Conservation (phyloP, 2,329 filamentous ascomycete species). For the Pseudogymnoascus sp. region DNA sequence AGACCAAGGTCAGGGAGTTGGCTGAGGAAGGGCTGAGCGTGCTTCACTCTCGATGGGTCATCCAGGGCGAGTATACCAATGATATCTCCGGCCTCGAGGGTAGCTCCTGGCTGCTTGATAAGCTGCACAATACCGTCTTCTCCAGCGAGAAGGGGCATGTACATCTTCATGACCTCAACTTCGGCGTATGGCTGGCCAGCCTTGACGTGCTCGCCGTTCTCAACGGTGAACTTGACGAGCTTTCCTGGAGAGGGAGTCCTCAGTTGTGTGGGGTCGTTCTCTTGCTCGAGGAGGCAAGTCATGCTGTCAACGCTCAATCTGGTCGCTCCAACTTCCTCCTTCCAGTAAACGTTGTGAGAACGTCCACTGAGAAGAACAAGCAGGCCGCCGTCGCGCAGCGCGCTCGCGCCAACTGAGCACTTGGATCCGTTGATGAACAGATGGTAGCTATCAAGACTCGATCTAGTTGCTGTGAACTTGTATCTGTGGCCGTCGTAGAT, state of each 20-base stretch:
- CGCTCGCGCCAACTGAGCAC: constrained; percentile 85
- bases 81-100: constrained; percentile 94
- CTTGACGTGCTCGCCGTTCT: constrained; percentile 88
- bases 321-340: constrained; percentile 94
- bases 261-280: constrained; percentile 97
- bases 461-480: constrained; percentile 95
- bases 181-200: constrained; percentile 92
- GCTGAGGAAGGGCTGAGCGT: constrained; percentile 86
- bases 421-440: constrained; percentile 99
- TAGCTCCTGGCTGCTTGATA: constrained; percentile 98
- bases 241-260: constrained; percentile 93
- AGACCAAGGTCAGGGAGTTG: constrained; percentile 82
- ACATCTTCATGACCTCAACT: constrained; percentile 99
- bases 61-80: constrained; percentile 95
- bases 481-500: constrained; percentile 96
- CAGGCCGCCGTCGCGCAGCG: constrained; percentile 88
- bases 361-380: constrained; percentile 84
- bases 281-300: constrained; percentile 94
- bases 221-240: constrained; percentile 94
- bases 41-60: constrained; percentile 93
- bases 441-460: constrained; percentile 89
- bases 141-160: constrained; percentile 93
- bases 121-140: constrained; percentile 96
- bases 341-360: constrained; percentile 99
- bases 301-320: constrained; percentile 96